These are phyloP conservation scores for Ustilago lituana DNA, from an alignment of 1,284 basidiomycete genomes.

Conservation along the genomic window DNA sequence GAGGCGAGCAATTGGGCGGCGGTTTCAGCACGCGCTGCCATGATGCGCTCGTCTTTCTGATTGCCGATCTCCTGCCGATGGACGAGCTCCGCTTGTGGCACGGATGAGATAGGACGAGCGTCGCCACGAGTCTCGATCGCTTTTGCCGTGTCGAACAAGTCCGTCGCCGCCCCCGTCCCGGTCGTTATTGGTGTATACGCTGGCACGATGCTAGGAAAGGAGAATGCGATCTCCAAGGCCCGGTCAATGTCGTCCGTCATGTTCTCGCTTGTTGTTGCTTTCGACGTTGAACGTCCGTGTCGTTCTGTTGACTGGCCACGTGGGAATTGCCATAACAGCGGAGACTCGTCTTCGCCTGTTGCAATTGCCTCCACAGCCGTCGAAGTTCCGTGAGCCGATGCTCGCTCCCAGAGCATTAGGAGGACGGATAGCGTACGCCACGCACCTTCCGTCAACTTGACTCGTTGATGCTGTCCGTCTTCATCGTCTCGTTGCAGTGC, in stretches of 20 bases:
- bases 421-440: conserved; percentile 41
- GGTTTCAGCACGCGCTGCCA: conserved; percentile 23
- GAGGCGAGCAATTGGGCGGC: conserved; percentile 25
- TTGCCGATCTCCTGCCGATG: conserved; percentile 19
- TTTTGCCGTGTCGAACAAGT: conserved; percentile 12
- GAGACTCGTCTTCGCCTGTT: conserved; percentile 1
- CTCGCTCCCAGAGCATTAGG: conserved; percentile 25
- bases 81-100: conserved; percentile 27
- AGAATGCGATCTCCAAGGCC: conserved; percentile 39
- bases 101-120: conserved; percentile 17
- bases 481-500: background rate
- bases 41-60: conserved; percentile 10
- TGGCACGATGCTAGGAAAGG: conserved; percentile 28
- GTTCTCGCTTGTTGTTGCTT: background rate
- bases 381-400: background rate
- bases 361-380: background rate
- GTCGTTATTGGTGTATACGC: conserved; percentile 8
- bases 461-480: background rate
- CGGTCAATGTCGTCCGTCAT: conserved; percentile 24
- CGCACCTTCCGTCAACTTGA: conserved; percentile 38
- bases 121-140: conserved; percentile 10
- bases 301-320: conserved; percentile 2
- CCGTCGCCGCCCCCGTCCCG: background rate
- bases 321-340: conserved; percentile 40
- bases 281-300: background rate